A percentile compares a stretch with the other conserved stretches of the same genome.
phyloP scores from a whole-genome alignment of 2,329 filamentous ascomycete genomes.

The Knoxdaviesia capensis region DNA sequence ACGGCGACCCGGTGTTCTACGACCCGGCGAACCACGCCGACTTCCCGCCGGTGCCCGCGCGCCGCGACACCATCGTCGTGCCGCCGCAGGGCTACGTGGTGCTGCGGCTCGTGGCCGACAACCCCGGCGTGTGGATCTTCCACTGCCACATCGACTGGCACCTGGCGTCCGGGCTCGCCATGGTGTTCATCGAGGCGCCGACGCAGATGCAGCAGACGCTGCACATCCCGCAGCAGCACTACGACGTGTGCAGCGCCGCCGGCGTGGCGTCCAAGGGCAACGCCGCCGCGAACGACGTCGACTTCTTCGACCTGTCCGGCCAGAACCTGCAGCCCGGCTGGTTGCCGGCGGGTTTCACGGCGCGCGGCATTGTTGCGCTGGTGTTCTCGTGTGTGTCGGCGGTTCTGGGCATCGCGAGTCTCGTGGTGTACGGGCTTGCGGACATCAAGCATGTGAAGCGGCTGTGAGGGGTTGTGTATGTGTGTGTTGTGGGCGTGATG shows the following conservation, averaged over 20 bases:
- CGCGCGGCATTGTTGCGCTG: conserved; percentile 52
- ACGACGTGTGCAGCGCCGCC: conserved; percentile 15
- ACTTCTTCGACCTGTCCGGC: conserved; percentile 27
- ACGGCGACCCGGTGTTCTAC: conserved; percentile 8
- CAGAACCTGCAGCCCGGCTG: conserved; percentile 27
- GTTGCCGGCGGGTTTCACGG: conserved; percentile 52
- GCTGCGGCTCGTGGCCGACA: conserved; percentile 21
- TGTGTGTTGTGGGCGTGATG: background rate
- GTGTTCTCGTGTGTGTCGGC: conserved; percentile 53
- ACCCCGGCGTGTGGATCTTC: conserved; percentile 23
- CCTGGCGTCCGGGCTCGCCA: conserved; percentile 20
- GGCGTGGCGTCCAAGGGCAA: conserved; percentile 29
- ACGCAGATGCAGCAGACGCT: conserved; percentile 26
- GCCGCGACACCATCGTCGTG: conserved; percentile 27
- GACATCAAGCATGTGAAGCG: background rate
- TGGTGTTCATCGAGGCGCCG: conserved; percentile 11
- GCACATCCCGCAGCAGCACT: conserved; percentile 33
- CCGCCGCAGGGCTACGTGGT: conserved; percentile 27
- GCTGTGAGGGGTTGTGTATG: background rate
- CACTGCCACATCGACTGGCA: conserved; percentile 33
- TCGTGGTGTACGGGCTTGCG: conserved; percentile 3
- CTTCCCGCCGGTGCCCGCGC: conserved; percentile 19
- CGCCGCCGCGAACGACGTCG: conserved; percentile 34
- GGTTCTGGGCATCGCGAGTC: conserved; percentile 37
- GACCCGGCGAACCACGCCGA: conserved; percentile 17